Evolutionary conservation across 345 rosid genomes (phyloP), one percentile per base, ranked within the genome.

Genomic region (Passiflora organensis): DNA sequence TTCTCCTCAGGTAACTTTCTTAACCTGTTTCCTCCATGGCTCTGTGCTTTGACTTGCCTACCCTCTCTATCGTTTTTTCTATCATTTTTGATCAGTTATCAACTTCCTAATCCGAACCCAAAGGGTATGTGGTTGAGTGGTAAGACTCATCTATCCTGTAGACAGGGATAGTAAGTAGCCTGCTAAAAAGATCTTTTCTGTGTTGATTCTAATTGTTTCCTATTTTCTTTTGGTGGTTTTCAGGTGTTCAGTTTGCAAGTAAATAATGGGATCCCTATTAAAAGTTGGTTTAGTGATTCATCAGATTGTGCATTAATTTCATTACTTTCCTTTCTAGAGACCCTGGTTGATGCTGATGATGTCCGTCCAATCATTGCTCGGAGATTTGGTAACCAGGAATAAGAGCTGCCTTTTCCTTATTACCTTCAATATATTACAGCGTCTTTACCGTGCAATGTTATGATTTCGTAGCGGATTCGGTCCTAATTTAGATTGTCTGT

Each of bases 221-320:
- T 55, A 16, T 61, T 62, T 6, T 45, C 53, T 53, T 55, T 53
- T 49, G 41, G 53, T 59, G 64, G 39, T 0, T 81, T 81, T 69
- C 82, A 89, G 95, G 94, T 84, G 55, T 89, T 82, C 84, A 84
- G 87, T 72, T 76, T 86, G 87, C 99, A 93, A 75, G 80, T 86
- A 60, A 80, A 84, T 75, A 93, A 93, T 46, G 99, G 94, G 68
- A 93, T 89, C 70, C 99, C 99, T 42, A 93, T 93, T 58, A 78
- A 79, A 82, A 93, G 99, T 76, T 89, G 96, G 99, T 89, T 80
- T 39, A 82, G 80, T 72, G 99, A 93, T 68, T 86, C 91, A 62
- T 76, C 77, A n/a, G 99, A 93, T 80, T 68, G 77, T 60, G 90
- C 83, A 23, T 72, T 93, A 75, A 59, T 93, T 36, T 68, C 91